Evolutionary conservation across 257 asterid genomes (phyloP).

Genomic region (Agastache rugosa): DNA sequence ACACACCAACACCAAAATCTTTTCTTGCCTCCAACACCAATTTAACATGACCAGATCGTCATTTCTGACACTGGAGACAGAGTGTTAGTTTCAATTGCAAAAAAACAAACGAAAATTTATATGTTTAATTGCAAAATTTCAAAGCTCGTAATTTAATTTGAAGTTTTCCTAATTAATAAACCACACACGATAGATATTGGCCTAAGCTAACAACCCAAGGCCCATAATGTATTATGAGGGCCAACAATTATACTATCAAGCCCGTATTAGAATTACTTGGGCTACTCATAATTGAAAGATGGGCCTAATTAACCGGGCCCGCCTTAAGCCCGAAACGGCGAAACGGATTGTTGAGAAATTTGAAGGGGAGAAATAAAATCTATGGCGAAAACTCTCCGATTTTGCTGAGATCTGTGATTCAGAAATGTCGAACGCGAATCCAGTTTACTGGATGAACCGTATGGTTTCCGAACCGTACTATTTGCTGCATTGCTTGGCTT

Average conservation of each 20-base stretch:
- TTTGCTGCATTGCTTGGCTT: slow-evolving; percentile 63
- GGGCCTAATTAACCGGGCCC: not conserved
- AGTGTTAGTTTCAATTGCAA: too few relatives aligned
- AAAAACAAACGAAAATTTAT: too few relatives aligned
- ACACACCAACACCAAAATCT: too few relatives aligned
- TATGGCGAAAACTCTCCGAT: slow-evolving; percentile 9
- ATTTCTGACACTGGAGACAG: too few relatives aligned
- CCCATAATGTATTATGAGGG: not conserved
- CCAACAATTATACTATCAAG: not conserved
- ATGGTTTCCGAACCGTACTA: slow-evolving; percentile 77
- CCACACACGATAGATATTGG: too few relatives aligned
- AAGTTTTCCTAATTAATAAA: too few relatives aligned
- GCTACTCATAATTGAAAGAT: not conserved
- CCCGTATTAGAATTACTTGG: not conserved
- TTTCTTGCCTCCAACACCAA: too few relatives aligned
- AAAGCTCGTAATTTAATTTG: too few relatives aligned
- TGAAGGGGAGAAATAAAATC: not conserved
- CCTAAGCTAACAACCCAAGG: not conserved
- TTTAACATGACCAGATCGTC: too few relatives aligned
- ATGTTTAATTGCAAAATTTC: too few relatives aligned
- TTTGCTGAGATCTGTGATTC: slow-evolving; percentile 40
- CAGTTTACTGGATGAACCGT: slow-evolving; percentile 53
- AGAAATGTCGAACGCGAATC: slow-evolving; percentile 53
- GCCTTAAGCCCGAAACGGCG: slow-evolving; percentile 18
- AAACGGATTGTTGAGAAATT: not conserved